Evolutionary conservation across 495 filamentous ascomycete species (phyloP).

Genomic region (Penicillium crystallinum): DNA sequence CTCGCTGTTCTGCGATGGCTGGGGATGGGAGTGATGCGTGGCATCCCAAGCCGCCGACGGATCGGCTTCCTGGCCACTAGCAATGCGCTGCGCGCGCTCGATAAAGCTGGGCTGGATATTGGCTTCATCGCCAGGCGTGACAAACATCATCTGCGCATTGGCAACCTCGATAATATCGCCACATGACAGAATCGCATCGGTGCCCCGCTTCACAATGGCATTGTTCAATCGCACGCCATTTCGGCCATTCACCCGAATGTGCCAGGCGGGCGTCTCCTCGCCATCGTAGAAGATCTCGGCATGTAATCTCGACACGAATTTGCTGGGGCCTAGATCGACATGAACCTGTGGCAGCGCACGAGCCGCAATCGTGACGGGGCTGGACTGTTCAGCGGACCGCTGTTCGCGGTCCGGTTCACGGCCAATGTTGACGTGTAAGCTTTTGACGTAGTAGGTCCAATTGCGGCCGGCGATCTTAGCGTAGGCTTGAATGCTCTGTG

Average conservation of each 20-base stretch:
- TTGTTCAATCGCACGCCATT: slow-evolving; percentile 86
- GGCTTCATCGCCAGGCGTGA: slow-evolving; percentile 63
- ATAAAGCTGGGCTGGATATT: slow-evolving; percentile 55
- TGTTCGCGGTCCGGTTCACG: slow-evolving; percentile 61
- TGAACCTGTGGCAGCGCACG: slow-evolving; percentile 56
- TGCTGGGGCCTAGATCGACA: slow-evolving; percentile 90
- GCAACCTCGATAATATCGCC: slow-evolving; percentile 87
- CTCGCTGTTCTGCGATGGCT: slow-evolving; percentile 27
- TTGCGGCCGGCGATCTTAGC: slow-evolving; percentile 87
- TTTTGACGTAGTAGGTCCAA: slow-evolving; percentile 93
- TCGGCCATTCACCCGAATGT: slow-evolving; percentile 77
- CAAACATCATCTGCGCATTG: slow-evolving; percentile 96
- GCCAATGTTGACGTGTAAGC: slow-evolving; percentile 76
- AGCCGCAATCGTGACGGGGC: slow-evolving; percentile 40
- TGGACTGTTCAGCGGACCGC: slow-evolving; percentile 39
- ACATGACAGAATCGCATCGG: slow-evolving; percentile 61
- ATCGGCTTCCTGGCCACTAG: slow-evolving; percentile 39
- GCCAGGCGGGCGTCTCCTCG: slow-evolving; percentile 61
- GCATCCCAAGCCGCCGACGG: slow-evolving; percentile 31
- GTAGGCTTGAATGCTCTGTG: slow-evolving; percentile 75
- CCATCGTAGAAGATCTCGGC: slow-evolving; percentile 79
- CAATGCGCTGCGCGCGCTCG: slow-evolving; percentile 44
- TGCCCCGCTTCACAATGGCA: slow-evolving; percentile 55
- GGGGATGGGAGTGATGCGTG: slow-evolving; percentile 36
- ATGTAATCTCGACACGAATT: slow-evolving; percentile 84